These are phyloP conservation scores for Silene latifolia DNA, from an alignment of 148 eudicot species.

Conservation along the genomic window DNA sequence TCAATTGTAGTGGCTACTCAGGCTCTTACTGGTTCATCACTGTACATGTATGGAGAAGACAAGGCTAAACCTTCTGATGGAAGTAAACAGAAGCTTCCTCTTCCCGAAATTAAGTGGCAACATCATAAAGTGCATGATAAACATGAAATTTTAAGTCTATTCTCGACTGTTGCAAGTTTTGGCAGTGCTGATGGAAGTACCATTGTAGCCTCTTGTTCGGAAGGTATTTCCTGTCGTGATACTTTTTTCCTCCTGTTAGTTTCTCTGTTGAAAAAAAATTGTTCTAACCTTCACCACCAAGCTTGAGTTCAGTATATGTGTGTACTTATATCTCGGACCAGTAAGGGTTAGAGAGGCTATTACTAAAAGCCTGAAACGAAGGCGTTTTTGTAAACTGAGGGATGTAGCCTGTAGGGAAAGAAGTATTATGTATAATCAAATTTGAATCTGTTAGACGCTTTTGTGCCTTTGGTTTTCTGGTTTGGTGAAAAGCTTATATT, in stretches of 20 bases:
- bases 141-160: conserved; percentile 52
- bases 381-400: not conserved
- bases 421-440: not conserved
- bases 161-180: conserved; percentile 64
- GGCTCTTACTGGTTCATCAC: conserved; percentile 61
- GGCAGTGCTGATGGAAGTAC: conserved; percentile 98
- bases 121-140: conserved; percentile 87
- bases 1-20: conserved; percentile 81
- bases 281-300: not conserved
- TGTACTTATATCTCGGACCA: not conserved
- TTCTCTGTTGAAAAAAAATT: not conserved
- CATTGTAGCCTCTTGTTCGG: conserved; percentile 81
- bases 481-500: not conserved
- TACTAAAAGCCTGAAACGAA: not conserved
- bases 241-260: not conserved
- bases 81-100: conserved; percentile 62
- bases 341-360: not conserved
- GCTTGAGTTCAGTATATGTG: not conserved
- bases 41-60: conserved; percentile 89
- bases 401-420: not conserved
- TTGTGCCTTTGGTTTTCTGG: not conserved
- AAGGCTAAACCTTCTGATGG: conserved; percentile 51
- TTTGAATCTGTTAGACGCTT: not conserved
- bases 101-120: conserved; percentile 86
- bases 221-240: conserved; percentile 43